Percentiles rank a stretch among this genome's conserved stretches.
phyloP scores from a whole-genome alignment of 495 filamentous ascomycete species.

The Tuber borchii region DNA sequence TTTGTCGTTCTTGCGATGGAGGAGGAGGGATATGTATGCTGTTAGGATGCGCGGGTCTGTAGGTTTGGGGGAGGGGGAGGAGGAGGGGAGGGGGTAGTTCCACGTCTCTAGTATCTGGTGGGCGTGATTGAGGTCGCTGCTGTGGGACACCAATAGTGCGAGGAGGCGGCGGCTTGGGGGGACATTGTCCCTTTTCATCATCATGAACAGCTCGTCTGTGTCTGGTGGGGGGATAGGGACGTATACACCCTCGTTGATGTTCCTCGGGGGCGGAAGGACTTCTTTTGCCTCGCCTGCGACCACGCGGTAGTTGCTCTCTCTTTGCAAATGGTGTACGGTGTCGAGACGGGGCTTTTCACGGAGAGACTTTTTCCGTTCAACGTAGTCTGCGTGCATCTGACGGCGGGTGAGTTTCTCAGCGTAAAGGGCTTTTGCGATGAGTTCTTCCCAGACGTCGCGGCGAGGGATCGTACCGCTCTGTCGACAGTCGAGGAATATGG shows the following conservation, averaged over 20 bases:
- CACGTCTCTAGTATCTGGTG: background rate
- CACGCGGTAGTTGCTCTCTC: slow-evolving; percentile 18
- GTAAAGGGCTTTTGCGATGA: slow-evolving; percentile 56
- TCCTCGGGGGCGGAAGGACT: slow-evolving; percentile 52
- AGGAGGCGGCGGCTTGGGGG: background rate
- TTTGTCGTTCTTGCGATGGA: slow-evolving; percentile 9
- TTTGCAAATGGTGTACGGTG: background rate
- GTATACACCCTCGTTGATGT: slow-evolving; percentile 55
- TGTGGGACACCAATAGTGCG: background rate
- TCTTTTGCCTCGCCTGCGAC: slow-evolving; percentile 60
- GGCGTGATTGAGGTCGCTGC: background rate
- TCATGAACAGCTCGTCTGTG: slow-evolving; percentile 49
- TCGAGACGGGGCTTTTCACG: background rate
- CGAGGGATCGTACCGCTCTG: slow-evolving; percentile 22
- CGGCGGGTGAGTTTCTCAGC: slow-evolving; percentile 39
- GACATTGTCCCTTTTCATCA: slow-evolving; percentile 51
- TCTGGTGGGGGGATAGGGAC: slow-evolving; percentile 53
- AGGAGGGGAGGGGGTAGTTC: background rate
- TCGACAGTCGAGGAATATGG: slow-evolving; percentile 56
- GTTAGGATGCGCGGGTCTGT: slow-evolving; percentile 17
- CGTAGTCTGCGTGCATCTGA: background rate
- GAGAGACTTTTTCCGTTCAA: background rate
- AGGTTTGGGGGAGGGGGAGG: background rate
- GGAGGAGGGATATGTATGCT: slow-evolving; percentile 30
- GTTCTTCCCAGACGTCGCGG: slow-evolving; percentile 51